Percentiles rank a stretch among this genome's conserved stretches.
These are phyloP conservation scores for Pezicula neosporulosa DNA, from an alignment of 2,329 filamentous ascomycete species.

Conservation along the genomic window DNA sequence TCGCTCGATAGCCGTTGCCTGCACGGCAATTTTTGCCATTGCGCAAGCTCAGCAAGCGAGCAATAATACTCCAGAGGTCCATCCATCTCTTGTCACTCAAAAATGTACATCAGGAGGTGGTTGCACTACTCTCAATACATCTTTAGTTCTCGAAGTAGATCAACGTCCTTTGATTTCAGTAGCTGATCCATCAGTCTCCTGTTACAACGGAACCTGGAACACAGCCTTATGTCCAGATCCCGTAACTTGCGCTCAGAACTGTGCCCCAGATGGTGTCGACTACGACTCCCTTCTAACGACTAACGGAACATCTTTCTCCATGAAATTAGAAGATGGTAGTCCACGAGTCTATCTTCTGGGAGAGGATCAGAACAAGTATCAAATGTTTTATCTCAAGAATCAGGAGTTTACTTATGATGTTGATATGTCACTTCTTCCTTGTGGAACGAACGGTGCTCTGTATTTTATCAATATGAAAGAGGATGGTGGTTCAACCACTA, in stretches of 20 bases:
- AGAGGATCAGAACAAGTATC: constrained; percentile 46
- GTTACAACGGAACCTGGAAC: constrained; percentile 37
- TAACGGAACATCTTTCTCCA: background rate
- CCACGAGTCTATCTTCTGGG: constrained; percentile 24
- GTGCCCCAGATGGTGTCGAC: constrained; percentile 47
- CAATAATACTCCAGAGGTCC: constrained; percentile 20
- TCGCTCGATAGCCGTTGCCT: no score
- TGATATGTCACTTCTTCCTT: constrained; percentile 62
- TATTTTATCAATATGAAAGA: constrained; percentile 63
- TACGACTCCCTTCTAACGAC: constrained; percentile 25
- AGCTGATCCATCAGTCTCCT: constrained; percentile 21
- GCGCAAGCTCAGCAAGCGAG: constrained; percentile 39
- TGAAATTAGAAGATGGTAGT: background rate
- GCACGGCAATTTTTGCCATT: no score
- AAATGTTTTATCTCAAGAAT: constrained; percentile 60
- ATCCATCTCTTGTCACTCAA: constrained; percentile 16
- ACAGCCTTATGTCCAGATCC: constrained; percentile 35
- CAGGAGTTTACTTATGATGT: constrained; percentile 70
- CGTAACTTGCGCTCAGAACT: constrained; percentile 40
- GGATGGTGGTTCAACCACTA: constrained; percentile 51
- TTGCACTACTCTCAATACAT: constrained; percentile 41
- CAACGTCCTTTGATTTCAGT: constrained; percentile 50
- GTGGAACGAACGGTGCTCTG: constrained; percentile 68
- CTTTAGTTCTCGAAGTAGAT: constrained; percentile 48
- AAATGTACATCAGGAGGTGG: constrained; percentile 39